Conservation (phyloP, 257 asterid species). For the Linderniella brevidens region DNA sequence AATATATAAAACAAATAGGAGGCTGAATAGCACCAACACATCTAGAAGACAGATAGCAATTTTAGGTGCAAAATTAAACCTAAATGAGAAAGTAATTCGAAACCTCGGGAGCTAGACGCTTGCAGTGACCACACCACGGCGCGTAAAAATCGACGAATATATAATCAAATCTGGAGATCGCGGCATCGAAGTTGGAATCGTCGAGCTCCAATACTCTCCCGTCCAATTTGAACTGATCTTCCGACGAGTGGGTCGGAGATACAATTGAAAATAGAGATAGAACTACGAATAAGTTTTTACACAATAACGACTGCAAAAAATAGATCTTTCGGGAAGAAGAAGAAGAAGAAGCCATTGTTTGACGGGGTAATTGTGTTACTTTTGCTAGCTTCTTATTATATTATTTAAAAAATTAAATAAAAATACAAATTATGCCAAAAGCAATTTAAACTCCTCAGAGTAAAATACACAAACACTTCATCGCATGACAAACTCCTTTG, state of each 20-base stretch:
- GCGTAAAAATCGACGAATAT: conserved; percentile 85
- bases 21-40: too few relatives aligned
- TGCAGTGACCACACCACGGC: conserved; percentile 98
- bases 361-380: too few relatives aligned
- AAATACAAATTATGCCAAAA: too few relatives aligned
- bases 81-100: not conserved
- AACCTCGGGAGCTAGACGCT: conserved; percentile 91
- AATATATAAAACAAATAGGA: not conserved
- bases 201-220: conserved; percentile 77
- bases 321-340: not conserved
- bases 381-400: too few relatives aligned
- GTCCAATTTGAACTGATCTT: conserved; percentile 32
- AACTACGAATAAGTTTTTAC: not conserved
- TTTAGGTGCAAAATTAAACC: not conserved
- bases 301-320: not conserved
- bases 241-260: conserved; percentile 22
- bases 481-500: too few relatives aligned
- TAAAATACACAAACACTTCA: too few relatives aligned
- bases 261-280: conserved; percentile 8
- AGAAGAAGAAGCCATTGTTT: not conserved
- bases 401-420: too few relatives aligned
- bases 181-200: conserved; percentile 72
- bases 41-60: too few relatives aligned
- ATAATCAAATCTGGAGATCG: conserved; percentile 68
- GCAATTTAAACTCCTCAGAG: too few relatives aligned